Conservation (phyloP, 2,329 filamentous ascomycete species). For the Neospermospora avenae region DNA sequence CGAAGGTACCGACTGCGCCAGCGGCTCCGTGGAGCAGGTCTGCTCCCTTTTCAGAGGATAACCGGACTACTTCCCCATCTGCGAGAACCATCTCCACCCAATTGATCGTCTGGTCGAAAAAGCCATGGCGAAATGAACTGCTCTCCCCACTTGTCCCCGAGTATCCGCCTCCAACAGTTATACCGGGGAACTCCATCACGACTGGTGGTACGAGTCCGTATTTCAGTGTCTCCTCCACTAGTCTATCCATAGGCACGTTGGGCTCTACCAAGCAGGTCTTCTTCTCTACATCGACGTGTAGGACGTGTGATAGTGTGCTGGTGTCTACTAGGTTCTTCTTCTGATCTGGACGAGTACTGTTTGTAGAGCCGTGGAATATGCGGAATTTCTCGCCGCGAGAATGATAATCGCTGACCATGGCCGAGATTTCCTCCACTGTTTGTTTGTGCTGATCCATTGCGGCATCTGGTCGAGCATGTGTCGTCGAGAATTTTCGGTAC, state of each 20-base stretch:
- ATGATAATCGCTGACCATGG: slow-evolving; percentile 45
- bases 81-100: slow-evolving; percentile 61
- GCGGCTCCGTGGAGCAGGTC: slow-evolving; percentile 60
- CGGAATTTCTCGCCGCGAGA: slow-evolving; percentile 47
- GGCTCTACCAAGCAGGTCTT: slow-evolving; percentile 57
- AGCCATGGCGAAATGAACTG: slow-evolving; percentile 61
- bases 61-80: slow-evolving; percentile 51
- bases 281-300: slow-evolving; percentile 40
- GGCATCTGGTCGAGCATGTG: background rate
- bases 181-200: slow-evolving; percentile 70
- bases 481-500: slow-evolving; percentile 8
- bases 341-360: slow-evolving; percentile 46
- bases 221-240: slow-evolving; percentile 55
- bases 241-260: slow-evolving; percentile 65
- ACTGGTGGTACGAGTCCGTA: slow-evolving; percentile 58
- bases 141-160: slow-evolving; percentile 65
- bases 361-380: slow-evolving; percentile 56
- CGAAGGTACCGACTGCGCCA: slow-evolving; percentile 57
- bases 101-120: slow-evolving; percentile 62
- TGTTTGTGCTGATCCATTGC: slow-evolving; percentile 37
- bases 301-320: slow-evolving; percentile 45
- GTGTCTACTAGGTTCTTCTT: slow-evolving; percentile 45
- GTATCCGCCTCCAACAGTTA: slow-evolving; percentile 66
- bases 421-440: slow-evolving; percentile 44
- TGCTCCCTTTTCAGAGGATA: slow-evolving; percentile 43